phyloP scores from a whole-genome alignment of 1,284 basidiomycete species.

The Apiotrichum akiyoshidainum region DNA sequence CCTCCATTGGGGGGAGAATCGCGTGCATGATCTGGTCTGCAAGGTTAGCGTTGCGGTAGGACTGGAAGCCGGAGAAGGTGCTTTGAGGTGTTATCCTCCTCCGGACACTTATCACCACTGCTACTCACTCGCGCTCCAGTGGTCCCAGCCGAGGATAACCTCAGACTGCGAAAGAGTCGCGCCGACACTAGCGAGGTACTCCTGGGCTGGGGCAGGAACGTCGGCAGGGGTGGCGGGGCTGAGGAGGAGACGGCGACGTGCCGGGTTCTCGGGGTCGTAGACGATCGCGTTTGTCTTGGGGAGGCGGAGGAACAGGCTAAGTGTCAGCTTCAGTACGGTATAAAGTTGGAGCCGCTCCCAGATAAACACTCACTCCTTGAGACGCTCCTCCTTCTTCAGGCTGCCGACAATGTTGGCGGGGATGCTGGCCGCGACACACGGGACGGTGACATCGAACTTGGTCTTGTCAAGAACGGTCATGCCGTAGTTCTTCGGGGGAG shows the following conservation, averaged over 20 bases:
- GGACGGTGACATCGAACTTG: constrained; percentile 62
- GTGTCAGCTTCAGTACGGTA: constrained; percentile 2
- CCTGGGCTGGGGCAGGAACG: constrained; percentile 57
- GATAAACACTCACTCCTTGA: constrained; percentile 58
- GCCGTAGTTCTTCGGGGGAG: constrained; percentile 43
- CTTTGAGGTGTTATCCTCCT: no score
- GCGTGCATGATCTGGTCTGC: constrained; percentile 77
- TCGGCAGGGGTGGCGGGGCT: constrained; percentile 62
- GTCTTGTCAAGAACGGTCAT: constrained; percentile 58
- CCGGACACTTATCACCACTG: not conserved
- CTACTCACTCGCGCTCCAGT: constrained; percentile 72
- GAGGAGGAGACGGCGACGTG: constrained; percentile 61
- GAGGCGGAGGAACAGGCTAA: constrained; percentile 62
- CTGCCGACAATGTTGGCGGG: constrained; percentile 59
- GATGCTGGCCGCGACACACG: constrained; percentile 65
- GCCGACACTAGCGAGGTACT: constrained; percentile 59
- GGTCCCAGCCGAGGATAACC: constrained; percentile 70
- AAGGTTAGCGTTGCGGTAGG: not conserved
- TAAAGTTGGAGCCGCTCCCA: no score
- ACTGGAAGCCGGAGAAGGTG: no score
- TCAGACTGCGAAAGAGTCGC: constrained; percentile 60
- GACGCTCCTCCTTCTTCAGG: constrained; percentile 58
- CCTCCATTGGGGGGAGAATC: constrained; percentile 70
- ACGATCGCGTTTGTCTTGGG: constrained; percentile 64
- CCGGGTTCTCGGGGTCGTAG: constrained; percentile 55